Evolutionary conservation across 2,329 filamentous ascomycete species (phyloP).

Genomic region (Atkinsonella texensis): DNA sequence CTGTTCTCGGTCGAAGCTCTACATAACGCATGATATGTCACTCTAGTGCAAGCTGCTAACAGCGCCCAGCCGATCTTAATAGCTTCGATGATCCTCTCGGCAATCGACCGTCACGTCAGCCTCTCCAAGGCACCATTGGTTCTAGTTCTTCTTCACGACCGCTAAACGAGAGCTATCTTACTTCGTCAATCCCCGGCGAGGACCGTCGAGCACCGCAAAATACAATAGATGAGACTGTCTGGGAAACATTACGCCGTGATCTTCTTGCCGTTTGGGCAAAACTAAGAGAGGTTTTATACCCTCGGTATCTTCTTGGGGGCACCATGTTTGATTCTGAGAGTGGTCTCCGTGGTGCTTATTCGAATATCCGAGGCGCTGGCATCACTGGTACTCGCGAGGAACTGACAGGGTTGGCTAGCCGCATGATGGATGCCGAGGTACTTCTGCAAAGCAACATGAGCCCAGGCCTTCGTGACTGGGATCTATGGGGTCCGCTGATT

Average conservation of each 20-base stretch:
- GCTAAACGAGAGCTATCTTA: slow-evolving; percentile 71
- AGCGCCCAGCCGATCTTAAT: slow-evolving; percentile 60
- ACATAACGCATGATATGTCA: neutral
- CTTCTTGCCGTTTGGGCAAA: slow-evolving; percentile 92
- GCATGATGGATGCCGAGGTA: slow-evolving; percentile 51
- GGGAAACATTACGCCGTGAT: slow-evolving; percentile 92
- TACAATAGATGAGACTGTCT: slow-evolving; percentile 94
- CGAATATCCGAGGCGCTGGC: slow-evolving; percentile 46
- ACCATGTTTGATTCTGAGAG: slow-evolving; percentile 47
- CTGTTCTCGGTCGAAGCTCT: neutral
- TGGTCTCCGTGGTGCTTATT: slow-evolving; percentile 48
- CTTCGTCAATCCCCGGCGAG: slow-evolving; percentile 81
- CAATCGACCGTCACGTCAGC: slow-evolving; percentile 57
- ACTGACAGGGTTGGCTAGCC: slow-evolving; percentile 46
- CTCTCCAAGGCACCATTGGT: slow-evolving; percentile 75
- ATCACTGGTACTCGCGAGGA: slow-evolving; percentile 49
- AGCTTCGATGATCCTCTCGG: slow-evolving; percentile 84
- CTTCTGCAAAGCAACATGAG: slow-evolving; percentile 64
- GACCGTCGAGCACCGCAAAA: slow-evolving; percentile 81
- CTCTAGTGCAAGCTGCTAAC: slow-evolving; percentile 1
- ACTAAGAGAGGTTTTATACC: slow-evolving; percentile 93
- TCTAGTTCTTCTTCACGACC: slow-evolving; percentile 40
- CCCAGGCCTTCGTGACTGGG: slow-evolving; percentile 87
- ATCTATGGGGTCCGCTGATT: slow-evolving; percentile 92
- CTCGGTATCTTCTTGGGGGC: slow-evolving; percentile 75